These are phyloP conservation scores for Leccinum insolens DNA, from an alignment of 1,284 basidiomycete genomes.

Conservation along the genomic window DNA sequence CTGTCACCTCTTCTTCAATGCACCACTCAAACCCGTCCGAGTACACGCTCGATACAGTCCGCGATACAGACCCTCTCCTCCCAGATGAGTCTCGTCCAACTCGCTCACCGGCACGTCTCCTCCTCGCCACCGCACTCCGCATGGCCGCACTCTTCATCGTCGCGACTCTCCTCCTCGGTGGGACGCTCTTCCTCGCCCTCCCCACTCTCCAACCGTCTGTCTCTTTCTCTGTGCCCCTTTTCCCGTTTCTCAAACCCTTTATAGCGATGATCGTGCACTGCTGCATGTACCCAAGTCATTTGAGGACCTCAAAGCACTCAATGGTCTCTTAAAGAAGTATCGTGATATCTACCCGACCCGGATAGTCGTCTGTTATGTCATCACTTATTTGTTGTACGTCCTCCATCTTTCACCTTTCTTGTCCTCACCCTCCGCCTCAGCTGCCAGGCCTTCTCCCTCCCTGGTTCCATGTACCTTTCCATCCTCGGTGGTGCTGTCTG, in stretches of 20 bases:
- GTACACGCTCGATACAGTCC: slow-evolving; percentile 61
- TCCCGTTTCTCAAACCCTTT: slow-evolving; percentile 9
- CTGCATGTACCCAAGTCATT: slow-evolving; percentile 86
- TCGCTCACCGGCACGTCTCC: slow-evolving; percentile 53
- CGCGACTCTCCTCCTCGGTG: slow-evolving; percentile 71
- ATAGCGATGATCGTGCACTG: slow-evolving; percentile 71
- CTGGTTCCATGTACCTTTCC: slow-evolving; percentile 97
- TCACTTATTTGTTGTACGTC: slow-evolving; percentile 89
- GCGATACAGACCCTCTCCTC: slow-evolving; percentile 43
- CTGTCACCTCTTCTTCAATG: slow-evolving; percentile 13
- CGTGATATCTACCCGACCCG: slow-evolving; percentile 82
- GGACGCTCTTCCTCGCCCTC: slow-evolving; percentile 77
- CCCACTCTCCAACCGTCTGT: slow-evolving; percentile 78
- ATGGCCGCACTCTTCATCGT: slow-evolving; percentile 77
- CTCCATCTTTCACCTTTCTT: background rate
- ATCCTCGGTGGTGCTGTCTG: slow-evolving; percentile 97
- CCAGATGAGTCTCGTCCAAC: slow-evolving; percentile 33
- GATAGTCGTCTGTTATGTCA: slow-evolving; percentile 82
- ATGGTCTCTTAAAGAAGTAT: slow-evolving; percentile 86
- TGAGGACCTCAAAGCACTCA: slow-evolving; percentile 78
- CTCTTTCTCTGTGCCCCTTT: slow-evolving; percentile 1
- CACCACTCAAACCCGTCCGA: slow-evolving; percentile 51
- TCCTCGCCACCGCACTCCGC: slow-evolving; percentile 81
- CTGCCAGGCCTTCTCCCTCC: slow-evolving; percentile 95
- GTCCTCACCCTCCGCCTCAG: slow-evolving; percentile 44